Evolutionary conservation across 768 basidiomycete genomes (phyloP), one percentile per base, ranked within the genome.

Genomic region (Rhodotorula taiwanensis): DNA sequence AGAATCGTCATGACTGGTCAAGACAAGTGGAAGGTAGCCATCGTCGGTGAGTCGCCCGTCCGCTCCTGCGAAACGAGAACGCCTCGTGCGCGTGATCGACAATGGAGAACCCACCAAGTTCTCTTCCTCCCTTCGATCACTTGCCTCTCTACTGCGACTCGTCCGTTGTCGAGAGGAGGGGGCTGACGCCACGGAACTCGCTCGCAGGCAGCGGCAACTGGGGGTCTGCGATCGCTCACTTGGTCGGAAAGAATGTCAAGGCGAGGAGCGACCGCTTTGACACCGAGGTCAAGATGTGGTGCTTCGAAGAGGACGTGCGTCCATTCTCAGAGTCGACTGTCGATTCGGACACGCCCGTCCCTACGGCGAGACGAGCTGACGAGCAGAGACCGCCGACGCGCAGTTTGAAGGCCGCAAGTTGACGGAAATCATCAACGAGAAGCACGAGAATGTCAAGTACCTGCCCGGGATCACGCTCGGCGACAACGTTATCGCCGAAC

Each of bases 371-470:
- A n/a, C n/a, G n/a, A n/a, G n/a, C n/a, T n/a, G n/a, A n/a, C n/a
- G n/a, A n/a, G 10, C 36, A 10, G 36, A 10, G 36, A 9, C 36
- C 36, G 36, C 21, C 11, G 7, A 5, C 25, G 16, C n/a, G n/a
- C 61, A 71, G 70, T 57, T 57, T 30, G 62, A 71, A 27, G 72
- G 70, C 5, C 72, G 68, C 42, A 67, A 68, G 36, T 49, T 80
- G 36, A 78, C 77, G 18, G 77, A 79, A 55, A 71, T 80, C 69
- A 79, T 80, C 75, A 80, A 80, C 69, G 73, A 74, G 56, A 72
- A 72, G 60, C 78, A 79, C 62, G 76, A 76, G 70, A 80, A 80
- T 70, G 70, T 72, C 28, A 75, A 77, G 70, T 80, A 78, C 66
- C 72, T 79, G 2, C 76, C 78, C 21, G 77, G 72, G 27, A 71